These are phyloP conservation scores for Leccinum aurantiacum DNA, from an alignment of 768 basidiomycete species.

Conservation along the genomic window DNA sequence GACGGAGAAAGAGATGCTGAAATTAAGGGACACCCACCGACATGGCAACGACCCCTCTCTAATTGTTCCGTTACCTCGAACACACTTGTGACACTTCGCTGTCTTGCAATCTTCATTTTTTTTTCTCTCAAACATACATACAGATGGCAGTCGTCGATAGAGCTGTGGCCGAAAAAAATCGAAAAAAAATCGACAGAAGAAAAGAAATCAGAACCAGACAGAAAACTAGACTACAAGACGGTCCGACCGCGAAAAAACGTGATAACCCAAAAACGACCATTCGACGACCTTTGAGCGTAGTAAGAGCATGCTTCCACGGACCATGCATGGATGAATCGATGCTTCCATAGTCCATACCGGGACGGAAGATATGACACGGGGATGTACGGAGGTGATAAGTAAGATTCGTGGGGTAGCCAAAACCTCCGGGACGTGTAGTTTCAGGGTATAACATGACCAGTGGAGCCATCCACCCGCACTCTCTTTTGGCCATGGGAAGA, in stretches of 20 bases:
- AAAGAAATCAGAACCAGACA: slow-evolving; percentile 16
- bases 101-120: slow-evolving; percentile 13
- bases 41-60: slow-evolving; percentile 28
- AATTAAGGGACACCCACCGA: slow-evolving; percentile 23
- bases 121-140: slow-evolving; percentile 33
- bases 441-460: slow-evolving; percentile 56
- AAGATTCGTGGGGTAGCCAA: slow-evolving; percentile 23
- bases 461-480: slow-evolving; percentile 63
- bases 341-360: slow-evolving; percentile 31
- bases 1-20: slow-evolving; percentile 15
- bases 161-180: slow-evolving; percentile 19
- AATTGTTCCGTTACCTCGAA: not conserved
- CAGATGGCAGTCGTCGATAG: slow-evolving; percentile 27
- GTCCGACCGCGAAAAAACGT: slow-evolving; percentile 32
- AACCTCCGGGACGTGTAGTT: slow-evolving; percentile 28
- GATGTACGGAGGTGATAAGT: slow-evolving; percentile 21
- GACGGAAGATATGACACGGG: slow-evolving; percentile 24
- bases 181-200: slow-evolving; percentile 8
- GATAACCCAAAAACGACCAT: slow-evolving; percentile 35
- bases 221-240: slow-evolving; percentile 37
- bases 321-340: slow-evolving; percentile 27
- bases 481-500: slow-evolving; percentile 60
- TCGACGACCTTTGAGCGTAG: slow-evolving; percentile 32
- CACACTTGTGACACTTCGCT: not conserved
- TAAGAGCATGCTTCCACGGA: slow-evolving; percentile 30